Base-by-base conservation (phyloP, 2,329 filamentous ascomycete species). In the Chaetoscypha palmicola region DNA sequence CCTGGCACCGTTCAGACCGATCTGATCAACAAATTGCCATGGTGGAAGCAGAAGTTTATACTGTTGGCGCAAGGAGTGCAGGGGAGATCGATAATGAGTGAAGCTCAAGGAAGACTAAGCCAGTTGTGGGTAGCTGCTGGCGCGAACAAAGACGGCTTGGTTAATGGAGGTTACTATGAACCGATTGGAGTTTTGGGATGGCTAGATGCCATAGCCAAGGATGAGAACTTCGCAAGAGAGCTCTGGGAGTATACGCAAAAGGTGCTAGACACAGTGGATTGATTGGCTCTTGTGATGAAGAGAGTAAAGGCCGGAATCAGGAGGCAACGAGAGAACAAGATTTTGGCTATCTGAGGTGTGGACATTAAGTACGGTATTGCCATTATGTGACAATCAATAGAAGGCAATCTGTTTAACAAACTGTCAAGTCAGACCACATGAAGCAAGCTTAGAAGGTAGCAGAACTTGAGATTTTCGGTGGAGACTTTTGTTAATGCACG, bases 111-210 rank as follows among this genome's bases (percentile, higher is more conserved):
- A 1, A 55, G 58, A 16, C 59, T 65, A 38, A 68, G 61, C 45
- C 63, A 67, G 50, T 50, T 71, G 7, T 72, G 68, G 66, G 64
- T 62, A 5, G 64, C 61, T 3, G 67, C 65, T 1, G 58, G 59
- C 2, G 49, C 55, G 21, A 56, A 62, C 22, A 51, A 46, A 22
- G 47, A 47, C 38, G 41, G 23, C 26, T 10, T 53, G n/a, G 35
- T 47, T 3, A 63, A 54, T 26, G 65, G 65, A 8, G 59, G 50
- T 2, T 63, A 60, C 37, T 68, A 66, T 47, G 55, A 55, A 40
- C 65, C 63, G 0, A 46, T 67, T 9, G 62, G 63, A 2, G 46
- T 62, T 5, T 17, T 53, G 33, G 50, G 59, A 8, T 59, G 56
- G 3, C 20, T 54, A n/a, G 51, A 50, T 19, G 36, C 37, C 32